Conservation (phyloP, 2,329 filamentous ascomycete species). For the Cladosporium phlei region DNA sequence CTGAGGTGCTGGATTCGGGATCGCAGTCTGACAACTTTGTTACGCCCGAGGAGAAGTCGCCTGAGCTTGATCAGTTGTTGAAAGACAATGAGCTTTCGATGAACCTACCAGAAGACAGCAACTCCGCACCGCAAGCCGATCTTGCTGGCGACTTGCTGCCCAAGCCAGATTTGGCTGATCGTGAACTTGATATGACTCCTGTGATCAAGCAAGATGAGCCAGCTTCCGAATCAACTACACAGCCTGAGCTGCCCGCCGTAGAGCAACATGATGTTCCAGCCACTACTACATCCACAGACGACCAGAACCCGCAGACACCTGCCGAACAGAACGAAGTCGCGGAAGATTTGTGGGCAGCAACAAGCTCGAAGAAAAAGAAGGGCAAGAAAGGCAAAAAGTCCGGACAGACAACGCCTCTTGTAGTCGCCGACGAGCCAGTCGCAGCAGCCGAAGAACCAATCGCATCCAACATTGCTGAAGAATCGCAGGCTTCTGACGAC, state of each 20-base stretch:
- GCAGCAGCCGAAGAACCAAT: constrained; percentile 19
- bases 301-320: not conserved
- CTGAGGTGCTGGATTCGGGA: not conserved
- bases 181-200: no score
- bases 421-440: constrained; percentile 1
- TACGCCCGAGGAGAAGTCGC: not conserved
- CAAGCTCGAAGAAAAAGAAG: constrained; percentile 28
- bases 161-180: no score
- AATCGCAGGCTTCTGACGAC: not conserved
- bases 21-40: not conserved
- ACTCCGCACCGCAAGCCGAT: no score
- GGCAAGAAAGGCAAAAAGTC: constrained; percentile 18
- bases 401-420: not conserved
- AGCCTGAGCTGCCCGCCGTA: not conserved
- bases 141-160: no score
- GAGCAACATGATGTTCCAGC: not conserved
- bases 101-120: no score
- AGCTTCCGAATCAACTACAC: not conserved
- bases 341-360: constrained; percentile 9
- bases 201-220: no score
- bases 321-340: not conserved
- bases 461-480: not conserved
- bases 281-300: no score
- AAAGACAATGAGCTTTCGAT: no score
- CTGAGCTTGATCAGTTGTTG: not conserved